Evolutionary conservation across 2,329 filamentous ascomycete species (phyloP).

Genomic region (Colletotrichum sp.): DNA sequence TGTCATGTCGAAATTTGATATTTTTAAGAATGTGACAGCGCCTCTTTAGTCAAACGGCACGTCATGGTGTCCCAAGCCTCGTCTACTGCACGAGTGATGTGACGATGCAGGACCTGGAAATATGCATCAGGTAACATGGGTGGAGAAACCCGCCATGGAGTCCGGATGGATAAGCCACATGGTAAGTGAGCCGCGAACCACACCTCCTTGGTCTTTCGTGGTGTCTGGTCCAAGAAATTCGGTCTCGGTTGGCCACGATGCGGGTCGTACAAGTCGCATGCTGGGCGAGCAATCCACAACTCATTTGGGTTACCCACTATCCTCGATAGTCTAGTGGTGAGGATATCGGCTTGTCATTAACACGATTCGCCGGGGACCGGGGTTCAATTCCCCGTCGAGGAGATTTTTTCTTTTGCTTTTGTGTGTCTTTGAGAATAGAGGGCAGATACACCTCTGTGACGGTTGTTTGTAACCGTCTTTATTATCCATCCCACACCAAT

Average conservation of each 20-base stretch:
- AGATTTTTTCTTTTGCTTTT: background rate
- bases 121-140: background rate
- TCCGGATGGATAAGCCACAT: background rate
- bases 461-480: background rate
- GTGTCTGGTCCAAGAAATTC: background rate
- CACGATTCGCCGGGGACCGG: background rate
- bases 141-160: background rate
- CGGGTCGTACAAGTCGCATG: background rate
- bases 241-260: background rate
- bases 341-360: background rate
- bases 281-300: background rate
- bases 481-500: fast-evolving
- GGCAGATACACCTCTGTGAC: background rate
- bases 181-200: background rate
- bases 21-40: background rate
- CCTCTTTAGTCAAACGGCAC: background rate
- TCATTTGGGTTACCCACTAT: background rate
- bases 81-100: background rate
- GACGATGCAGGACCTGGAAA: background rate
- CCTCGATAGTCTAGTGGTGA: background rate
- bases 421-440: background rate
- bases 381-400: background rate
- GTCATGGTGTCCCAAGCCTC: background rate
- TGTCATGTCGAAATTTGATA: background rate
- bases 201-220: background rate